phyloP scores from a whole-genome alignment of 1,284 basidiomycete species.

The Sanghuangporus sanghuang region DNA sequence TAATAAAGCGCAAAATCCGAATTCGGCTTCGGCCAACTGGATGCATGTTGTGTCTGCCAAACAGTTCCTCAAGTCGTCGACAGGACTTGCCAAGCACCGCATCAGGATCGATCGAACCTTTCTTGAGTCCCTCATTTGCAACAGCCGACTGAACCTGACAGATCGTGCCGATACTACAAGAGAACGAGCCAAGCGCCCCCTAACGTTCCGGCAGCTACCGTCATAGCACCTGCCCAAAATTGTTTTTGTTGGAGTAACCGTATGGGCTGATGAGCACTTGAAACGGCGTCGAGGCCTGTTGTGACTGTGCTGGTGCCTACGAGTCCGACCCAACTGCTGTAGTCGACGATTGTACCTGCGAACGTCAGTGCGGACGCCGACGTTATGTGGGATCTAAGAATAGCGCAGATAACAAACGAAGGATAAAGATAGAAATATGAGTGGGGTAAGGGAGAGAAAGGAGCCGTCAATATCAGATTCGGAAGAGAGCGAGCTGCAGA shows the following conservation, averaged over 20 bases:
- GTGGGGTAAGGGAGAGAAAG: not conserved
- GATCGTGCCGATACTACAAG: not conserved
- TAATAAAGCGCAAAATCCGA: too few species aligned
- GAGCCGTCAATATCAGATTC: not conserved
- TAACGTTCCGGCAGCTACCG: slow-evolving; percentile 6
- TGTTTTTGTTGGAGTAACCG: not conserved
- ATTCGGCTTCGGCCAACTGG: too few species aligned
- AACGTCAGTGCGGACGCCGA: slow-evolving; percentile 22
- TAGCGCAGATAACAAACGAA: not conserved
- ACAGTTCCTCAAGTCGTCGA: not conserved
- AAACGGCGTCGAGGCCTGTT: not conserved
- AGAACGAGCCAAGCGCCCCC: slow-evolving; percentile 19
- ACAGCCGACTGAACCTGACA: not conserved
- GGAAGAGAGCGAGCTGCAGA: not conserved
- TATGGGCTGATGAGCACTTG: not conserved
- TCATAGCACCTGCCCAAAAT: not conserved
- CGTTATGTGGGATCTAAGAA: slow-evolving; percentile 29
- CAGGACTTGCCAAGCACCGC: not conserved
- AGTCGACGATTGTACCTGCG: slow-evolving; percentile 49
- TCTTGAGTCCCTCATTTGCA: not conserved
- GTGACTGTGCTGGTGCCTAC: slow-evolving; percentile 37
- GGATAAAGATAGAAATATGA: not conserved
- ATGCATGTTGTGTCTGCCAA: too few species aligned
- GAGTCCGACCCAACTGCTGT: slow-evolving; percentile 45
- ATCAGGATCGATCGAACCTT: too few species aligned